These are phyloP conservation scores for Eutypa lata DNA, from an alignment of 2,329 filamentous ascomycete species.

Conservation along the genomic window DNA sequence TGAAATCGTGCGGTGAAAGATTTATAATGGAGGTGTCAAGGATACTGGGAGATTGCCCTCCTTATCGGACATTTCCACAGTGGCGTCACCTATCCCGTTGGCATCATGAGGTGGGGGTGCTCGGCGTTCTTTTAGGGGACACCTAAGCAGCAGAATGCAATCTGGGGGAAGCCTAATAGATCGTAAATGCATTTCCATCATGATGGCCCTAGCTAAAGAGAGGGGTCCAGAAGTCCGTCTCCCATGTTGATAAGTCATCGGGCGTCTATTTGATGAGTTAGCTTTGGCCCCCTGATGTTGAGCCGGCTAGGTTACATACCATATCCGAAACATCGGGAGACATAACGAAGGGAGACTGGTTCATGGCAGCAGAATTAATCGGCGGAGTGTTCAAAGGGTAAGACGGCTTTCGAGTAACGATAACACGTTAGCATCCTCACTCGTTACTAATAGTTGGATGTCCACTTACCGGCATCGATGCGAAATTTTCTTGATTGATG, in stretches of 20 bases:
- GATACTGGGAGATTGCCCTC: no score
- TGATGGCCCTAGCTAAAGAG: slow-evolving; percentile 13
- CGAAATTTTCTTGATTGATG: slow-evolving; percentile 36
- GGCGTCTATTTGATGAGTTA: slow-evolving; percentile 12
- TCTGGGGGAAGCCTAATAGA: no score
- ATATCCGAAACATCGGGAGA: slow-evolving; percentile 19
- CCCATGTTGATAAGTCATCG: slow-evolving; percentile 27
- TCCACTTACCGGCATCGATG: slow-evolving; percentile 26
- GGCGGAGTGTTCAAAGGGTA: slow-evolving; percentile 17
- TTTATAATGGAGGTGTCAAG: no score
- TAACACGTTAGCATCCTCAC: slow-evolving; percentile 4
- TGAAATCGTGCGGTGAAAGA: no score
- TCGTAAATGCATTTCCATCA: no score
- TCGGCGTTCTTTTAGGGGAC: no score
- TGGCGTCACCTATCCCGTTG: no score
- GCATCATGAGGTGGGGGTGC: no score
- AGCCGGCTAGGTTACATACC: no score
- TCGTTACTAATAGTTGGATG: not conserved
- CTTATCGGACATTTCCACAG: no score
- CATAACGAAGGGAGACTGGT: slow-evolving; percentile 19
- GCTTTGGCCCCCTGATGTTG: not conserved
- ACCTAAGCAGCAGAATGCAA: no score
- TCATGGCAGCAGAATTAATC: slow-evolving; percentile 12
- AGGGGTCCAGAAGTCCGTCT: slow-evolving; percentile 29
- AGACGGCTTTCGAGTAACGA: slow-evolving; percentile 10